A percentile compares a stretch with the other conserved stretches of the same genome.
Conservation (phyloP, 805 yeast species). For the Zygotorulaspora sp. region DNA sequence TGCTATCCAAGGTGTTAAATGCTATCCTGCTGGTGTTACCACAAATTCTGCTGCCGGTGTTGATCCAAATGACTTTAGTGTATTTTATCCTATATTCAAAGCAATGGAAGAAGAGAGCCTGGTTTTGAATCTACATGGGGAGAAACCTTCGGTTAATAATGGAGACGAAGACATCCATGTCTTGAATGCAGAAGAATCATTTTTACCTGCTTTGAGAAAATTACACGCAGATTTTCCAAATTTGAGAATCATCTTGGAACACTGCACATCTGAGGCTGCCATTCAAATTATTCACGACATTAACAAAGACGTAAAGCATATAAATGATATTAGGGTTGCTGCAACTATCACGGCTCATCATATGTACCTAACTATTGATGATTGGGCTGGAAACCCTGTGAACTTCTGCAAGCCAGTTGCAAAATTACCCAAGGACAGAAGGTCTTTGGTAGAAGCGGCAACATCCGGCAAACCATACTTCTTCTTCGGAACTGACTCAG, state of each 20-base stretch:
- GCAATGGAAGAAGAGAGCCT: constrained; percentile 78
- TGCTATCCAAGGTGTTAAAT: constrained; percentile 82
- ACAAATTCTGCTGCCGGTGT: constrained; percentile 92
- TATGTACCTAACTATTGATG: constrained; percentile 78
- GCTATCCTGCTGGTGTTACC: constrained; percentile 99
- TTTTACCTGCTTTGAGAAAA: constrained; percentile 80
- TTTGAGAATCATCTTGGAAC: constrained; percentile 83
- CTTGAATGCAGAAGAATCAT: constrained; percentile 88
- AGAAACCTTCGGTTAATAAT: constrained; percentile 65
- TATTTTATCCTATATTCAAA: constrained; percentile 82
- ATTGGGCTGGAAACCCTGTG: constrained; percentile 95
- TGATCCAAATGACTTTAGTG: constrained; percentile 84
- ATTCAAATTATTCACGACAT: constrained; percentile 68
- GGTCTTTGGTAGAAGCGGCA: constrained; percentile 81
- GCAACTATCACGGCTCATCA: constrained; percentile 98
- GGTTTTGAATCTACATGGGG: constrained; percentile 91
- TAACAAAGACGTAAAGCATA: constrained; percentile 41
- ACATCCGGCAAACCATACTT: constrained; percentile 87
- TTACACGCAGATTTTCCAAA: constrained; percentile 81
- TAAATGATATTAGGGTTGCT: constrained; percentile 56
- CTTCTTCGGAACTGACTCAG: constrained; percentile 96
- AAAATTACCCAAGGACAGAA: constrained; percentile 78
- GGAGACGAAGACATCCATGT: constrained; percentile 70
- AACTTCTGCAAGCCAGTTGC: constrained; percentile 98
- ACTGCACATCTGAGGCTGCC: constrained; percentile 90